These are phyloP conservation scores for Paramecium caudatum DNA, from an alignment of 73 alveolate genomes.

Conservation along the genomic window DNA sequence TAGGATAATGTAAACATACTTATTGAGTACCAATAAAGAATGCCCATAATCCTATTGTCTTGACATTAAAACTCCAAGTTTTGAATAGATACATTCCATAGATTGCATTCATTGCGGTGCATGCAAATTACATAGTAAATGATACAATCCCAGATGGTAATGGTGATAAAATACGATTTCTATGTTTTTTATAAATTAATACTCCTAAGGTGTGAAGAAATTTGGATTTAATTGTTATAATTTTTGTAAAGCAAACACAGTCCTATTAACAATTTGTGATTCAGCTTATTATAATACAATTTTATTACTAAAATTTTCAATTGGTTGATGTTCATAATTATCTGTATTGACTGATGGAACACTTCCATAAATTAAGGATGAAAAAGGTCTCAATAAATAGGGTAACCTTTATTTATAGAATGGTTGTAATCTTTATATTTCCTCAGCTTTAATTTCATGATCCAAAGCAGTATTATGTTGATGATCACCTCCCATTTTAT, in stretches of 20 bases:
- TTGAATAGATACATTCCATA: not conserved
- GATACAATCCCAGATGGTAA: constrained; percentile 33
- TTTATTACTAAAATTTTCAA: constrained; percentile 43
- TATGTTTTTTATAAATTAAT: not conserved
- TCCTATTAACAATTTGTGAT: constrained; percentile 35
- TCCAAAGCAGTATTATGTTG: constrained; percentile 20
- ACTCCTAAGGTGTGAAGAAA: constrained; percentile 60
- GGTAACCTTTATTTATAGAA: constrained; percentile 48
- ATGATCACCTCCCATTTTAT: constrained; percentile 59
- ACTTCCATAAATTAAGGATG: not conserved
- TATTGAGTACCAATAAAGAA: constrained; percentile 20
- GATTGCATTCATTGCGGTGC: constrained; percentile 45
- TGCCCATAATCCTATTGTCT: constrained; percentile 54
- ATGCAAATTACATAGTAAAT: not conserved
- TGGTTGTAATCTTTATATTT: constrained; percentile 44
- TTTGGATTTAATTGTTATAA: constrained; percentile 30
- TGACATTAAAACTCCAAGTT: constrained; percentile 52
- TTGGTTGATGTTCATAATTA: constrained; percentile 15
- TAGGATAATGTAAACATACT: constrained; percentile 4
- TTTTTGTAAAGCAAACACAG: constrained; percentile 48
- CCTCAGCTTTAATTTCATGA: constrained; percentile 57
- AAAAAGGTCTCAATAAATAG: constrained; percentile 29
- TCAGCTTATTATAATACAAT: not conserved
- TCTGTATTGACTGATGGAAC: constrained; percentile 7
- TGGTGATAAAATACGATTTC: constrained; percentile 31